Percentiles rank a stretch among this genome's conserved stretches.
phyloP scores from a whole-genome alignment of 495 filamentous ascomycete genomes.

The Clavariopsis aquatica region DNA sequence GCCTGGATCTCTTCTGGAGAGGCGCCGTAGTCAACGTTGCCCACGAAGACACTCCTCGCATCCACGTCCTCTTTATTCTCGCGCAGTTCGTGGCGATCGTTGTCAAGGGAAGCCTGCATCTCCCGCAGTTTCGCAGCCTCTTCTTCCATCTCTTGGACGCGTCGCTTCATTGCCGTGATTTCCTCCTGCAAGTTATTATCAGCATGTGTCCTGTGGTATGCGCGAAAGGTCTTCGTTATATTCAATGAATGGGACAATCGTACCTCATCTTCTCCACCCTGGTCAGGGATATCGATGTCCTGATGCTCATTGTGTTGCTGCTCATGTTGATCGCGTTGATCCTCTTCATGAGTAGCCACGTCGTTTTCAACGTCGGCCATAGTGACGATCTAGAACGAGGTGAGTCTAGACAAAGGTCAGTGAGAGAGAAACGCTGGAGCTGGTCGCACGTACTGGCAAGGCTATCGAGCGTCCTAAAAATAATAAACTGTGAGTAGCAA shows the following conservation, averaged over 20 bases:
- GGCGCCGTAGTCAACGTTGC: constrained; percentile 97
- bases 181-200: constrained; percentile 64
- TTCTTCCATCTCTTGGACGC: constrained; percentile 98
- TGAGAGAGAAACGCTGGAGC: background rate
- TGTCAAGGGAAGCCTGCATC: constrained; percentile 90
- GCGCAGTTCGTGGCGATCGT: constrained; percentile 74
- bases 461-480: background rate
- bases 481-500: background rate
- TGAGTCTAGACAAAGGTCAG: constrained; percentile 6
- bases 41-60: constrained; percentile 93
- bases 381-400: constrained; percentile 1
- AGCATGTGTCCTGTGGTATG: background rate
- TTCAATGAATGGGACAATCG: background rate
- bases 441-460: constrained; percentile 9
- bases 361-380: constrained; percentile 34
- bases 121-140: constrained; percentile 94
- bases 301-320: constrained; percentile 24
- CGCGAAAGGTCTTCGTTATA: background rate
- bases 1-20: constrained; percentile 98
- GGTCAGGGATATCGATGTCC: constrained; percentile 39
- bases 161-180: constrained; percentile 95
- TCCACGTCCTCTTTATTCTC: constrained; percentile 98
- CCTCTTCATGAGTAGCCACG: constrained; percentile 27
- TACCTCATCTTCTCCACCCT: constrained; percentile 42
- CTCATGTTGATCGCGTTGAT: constrained; percentile 39